Evolutionary conservation across 305 asterid genomes (phyloP).

Genomic region (Caryopteris hybrid): DNA sequence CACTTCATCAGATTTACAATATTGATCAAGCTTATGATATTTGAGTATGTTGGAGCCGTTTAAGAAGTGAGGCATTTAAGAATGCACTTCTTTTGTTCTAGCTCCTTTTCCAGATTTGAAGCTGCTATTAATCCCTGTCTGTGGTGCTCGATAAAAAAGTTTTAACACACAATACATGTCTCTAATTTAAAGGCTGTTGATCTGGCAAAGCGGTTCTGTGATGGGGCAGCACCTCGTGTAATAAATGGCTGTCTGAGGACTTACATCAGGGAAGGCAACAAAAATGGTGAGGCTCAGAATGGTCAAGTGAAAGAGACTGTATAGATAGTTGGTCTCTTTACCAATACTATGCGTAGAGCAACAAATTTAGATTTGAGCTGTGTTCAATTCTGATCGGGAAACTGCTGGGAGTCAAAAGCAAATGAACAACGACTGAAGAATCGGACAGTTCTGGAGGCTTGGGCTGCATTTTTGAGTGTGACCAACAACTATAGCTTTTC

Average conservation of each 20-base stretch:
- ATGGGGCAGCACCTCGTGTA: conserved; percentile 90
- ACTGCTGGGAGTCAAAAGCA: neutral
- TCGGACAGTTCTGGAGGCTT: neutral
- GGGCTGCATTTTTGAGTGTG: neutral
- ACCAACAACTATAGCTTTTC: neutral
- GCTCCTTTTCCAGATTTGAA: neutral
- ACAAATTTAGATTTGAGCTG: neutral
- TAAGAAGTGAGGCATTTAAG: no score
- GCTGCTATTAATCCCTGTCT: neutral
- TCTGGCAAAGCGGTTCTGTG: conserved; percentile 94
- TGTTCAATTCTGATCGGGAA: neutral
- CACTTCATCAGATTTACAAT: no score
- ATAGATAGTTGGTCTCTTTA: conserved; percentile 4
- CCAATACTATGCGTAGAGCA: neutral
- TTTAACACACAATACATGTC: neutral
- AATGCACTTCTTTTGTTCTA: neutral
- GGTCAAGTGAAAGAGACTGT: conserved; percentile 20
- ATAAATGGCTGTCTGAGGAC: conserved; percentile 87
- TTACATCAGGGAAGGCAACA: conserved; percentile 41
- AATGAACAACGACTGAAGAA: neutral
- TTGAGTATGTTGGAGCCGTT: no score
- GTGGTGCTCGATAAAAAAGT: conserved; percentile 6
- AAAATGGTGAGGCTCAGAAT: conserved; percentile 18
- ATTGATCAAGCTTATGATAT: no score
- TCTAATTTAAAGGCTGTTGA: conserved; percentile 73